These are phyloP conservation scores for Fusarium xylarioides DNA, from an alignment of 2,329 filamentous ascomycete genomes.

Conservation along the genomic window DNA sequence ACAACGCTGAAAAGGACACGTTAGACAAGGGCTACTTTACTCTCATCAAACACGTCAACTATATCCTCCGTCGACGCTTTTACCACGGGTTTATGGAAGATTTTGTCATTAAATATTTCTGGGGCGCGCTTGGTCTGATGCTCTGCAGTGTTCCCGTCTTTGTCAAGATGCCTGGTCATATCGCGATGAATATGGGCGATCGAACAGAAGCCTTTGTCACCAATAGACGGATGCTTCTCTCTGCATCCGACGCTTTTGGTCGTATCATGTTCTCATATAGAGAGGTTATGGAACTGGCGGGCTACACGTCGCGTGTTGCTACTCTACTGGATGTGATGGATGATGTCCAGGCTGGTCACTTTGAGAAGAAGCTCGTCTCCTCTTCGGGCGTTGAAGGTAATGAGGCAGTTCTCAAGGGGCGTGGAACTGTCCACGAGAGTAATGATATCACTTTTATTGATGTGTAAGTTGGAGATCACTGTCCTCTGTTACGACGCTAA, in stretches of 20 bases:
- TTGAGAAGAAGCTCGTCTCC: slow-evolving; percentile 96
- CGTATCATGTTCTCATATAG: slow-evolving; percentile 98
- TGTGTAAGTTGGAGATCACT: slow-evolving; percentile 63
- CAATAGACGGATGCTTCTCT: slow-evolving; percentile 89
- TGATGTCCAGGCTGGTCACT: slow-evolving; percentile 87
- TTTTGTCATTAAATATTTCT: slow-evolving; percentile 99
- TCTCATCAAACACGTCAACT: slow-evolving; percentile 97
- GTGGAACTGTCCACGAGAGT: slow-evolving; percentile 84
- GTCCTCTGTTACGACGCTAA: slow-evolving; percentile 23
- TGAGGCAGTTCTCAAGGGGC: slow-evolving; percentile 80
- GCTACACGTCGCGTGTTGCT: slow-evolving; percentile 92
- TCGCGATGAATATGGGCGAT: slow-evolving; percentile 73
- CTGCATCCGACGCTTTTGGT: slow-evolving; percentile 94
- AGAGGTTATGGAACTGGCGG: slow-evolving; percentile 94
- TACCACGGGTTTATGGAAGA: slow-evolving; percentile 99
- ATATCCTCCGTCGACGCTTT: slow-evolving; percentile 87
- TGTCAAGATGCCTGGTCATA: slow-evolving; percentile 83
- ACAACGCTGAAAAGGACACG: slow-evolving; percentile 94
- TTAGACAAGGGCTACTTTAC: slow-evolving; percentile 99
- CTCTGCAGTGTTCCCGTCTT: slow-evolving; percentile 97
- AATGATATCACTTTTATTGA: slow-evolving; percentile 84
- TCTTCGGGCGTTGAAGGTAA: slow-evolving; percentile 85
- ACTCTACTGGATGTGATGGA: slow-evolving; percentile 93
- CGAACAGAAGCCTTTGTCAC: slow-evolving; percentile 85
- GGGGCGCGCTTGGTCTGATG: slow-evolving; percentile 90